Percentiles rank a stretch among this genome's conserved stretches.
Evolutionary conservation across 768 basidiomycete species (phyloP).

Genomic region (Psilocybe subaeruginosa): DNA sequence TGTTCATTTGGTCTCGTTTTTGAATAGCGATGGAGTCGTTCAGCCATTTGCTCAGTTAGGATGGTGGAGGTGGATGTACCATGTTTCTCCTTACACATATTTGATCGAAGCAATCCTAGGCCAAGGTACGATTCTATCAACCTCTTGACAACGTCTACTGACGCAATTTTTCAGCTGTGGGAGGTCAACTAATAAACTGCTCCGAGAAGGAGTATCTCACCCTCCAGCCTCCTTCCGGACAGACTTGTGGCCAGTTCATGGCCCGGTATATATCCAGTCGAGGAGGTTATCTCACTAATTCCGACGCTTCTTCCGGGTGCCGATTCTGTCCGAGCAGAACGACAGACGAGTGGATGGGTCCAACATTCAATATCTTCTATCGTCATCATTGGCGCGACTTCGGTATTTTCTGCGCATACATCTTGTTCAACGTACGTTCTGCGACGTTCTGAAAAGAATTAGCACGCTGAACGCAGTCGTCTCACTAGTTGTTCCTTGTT

Average conservation of each 20-base stretch:
- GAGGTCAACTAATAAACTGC: slow-evolving; percentile 54
- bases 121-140: slow-evolving; percentile 37
- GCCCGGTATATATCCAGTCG: slow-evolving; percentile 46
- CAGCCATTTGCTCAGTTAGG: slow-evolving; percentile 64
- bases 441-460: neutral
- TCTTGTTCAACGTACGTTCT: slow-evolving; percentile 44
- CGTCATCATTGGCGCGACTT: slow-evolving; percentile 53
- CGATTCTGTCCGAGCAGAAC: slow-evolving; percentile 55
- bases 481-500: slow-evolving; percentile 41
- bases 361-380: slow-evolving; percentile 65
- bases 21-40: slow-evolving; percentile 59
- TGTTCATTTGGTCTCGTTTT: neutral
- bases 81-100: slow-evolving; percentile 53
- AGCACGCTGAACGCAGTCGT: neutral
- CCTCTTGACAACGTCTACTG: slow-evolving; percentile 21
- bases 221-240: slow-evolving; percentile 59
- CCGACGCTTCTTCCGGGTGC: slow-evolving; percentile 52
- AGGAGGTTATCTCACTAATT: slow-evolving; percentile 65
- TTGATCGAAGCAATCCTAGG: slow-evolving; percentile 52
- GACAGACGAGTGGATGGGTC: slow-evolving; percentile 58
- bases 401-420: slow-evolving; percentile 52
- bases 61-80: slow-evolving; percentile 79
- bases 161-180: slow-evolving; percentile 47
- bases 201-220: slow-evolving; percentile 61
- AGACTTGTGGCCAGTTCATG: slow-evolving; percentile 59